These are phyloP conservation scores for Podospora conica DNA, from an alignment of 495 filamentous ascomycete species.

Conservation along the genomic window DNA sequence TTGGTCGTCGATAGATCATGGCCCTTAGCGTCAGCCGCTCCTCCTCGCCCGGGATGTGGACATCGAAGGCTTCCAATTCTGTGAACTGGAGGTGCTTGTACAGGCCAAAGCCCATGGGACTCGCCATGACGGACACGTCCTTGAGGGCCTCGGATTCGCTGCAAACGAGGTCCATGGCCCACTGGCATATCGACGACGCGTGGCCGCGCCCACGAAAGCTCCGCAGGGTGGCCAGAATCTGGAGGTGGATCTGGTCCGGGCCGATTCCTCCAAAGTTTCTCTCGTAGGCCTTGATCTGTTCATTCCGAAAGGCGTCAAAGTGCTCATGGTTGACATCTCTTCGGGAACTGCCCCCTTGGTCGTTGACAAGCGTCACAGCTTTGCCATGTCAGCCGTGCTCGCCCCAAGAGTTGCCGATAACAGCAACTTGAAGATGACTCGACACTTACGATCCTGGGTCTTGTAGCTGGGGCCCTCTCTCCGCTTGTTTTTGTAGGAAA, in stretches of 20 bases:
- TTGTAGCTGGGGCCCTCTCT: conserved; percentile 25
- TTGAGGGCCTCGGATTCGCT: conserved; percentile 11
- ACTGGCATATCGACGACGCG: conserved; percentile 26
- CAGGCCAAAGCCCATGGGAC: conserved; percentile 33
- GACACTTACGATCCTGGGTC: conserved; percentile 27
- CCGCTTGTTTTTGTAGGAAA: conserved; percentile 29
- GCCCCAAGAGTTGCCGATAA: neutral
- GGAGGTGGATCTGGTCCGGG: conserved; percentile 30
- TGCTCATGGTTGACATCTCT: conserved; percentile 30
- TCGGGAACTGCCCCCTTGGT: conserved; percentile 21
- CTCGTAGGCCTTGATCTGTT: conserved; percentile 24
- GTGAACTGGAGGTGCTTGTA: conserved; percentile 28
- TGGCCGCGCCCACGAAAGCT: conserved; percentile 30
- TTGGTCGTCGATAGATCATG: conserved; percentile 26
- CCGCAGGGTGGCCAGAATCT: conserved; percentile 31
- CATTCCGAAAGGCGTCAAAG: conserved; percentile 26
- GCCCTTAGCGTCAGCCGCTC: conserved; percentile 31
- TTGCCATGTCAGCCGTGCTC: neutral
- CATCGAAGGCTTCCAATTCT: conserved; percentile 16
- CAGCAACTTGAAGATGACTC: neutral
- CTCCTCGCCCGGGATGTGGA: conserved; percentile 29
- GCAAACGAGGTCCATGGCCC: conserved; percentile 27
- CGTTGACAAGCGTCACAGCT: conserved; percentile 24
- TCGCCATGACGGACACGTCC: conserved; percentile 30
- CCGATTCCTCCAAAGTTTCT: conserved; percentile 23